Base-by-base conservation (phyloP, 208 protist genomes). In the Zelonia costaricensis region DNA sequence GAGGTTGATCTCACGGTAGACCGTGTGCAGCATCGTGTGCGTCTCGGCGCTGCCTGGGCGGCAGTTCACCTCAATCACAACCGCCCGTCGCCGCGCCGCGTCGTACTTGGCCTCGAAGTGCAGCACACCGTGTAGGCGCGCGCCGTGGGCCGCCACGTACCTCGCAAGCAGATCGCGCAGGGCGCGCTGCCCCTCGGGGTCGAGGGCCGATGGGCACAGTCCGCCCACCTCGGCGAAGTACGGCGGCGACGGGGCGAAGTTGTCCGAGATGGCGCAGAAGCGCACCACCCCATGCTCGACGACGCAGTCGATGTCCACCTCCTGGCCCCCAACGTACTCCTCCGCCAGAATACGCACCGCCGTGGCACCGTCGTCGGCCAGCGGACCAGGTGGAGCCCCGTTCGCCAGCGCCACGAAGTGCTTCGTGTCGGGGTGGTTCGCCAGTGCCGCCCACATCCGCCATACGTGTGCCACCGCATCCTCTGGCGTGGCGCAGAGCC, bases 41-140 rank as follows among this genome's bases (percentile, higher is more conserved):
- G 88, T 94, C 66, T 94, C 88, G 2, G 88, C 88, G 52, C 82
- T 90, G n/a, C 88, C 88, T 12, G 84, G 71, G 5, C 88, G 88
- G 38, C 80, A 87, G 70, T 94, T 94, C 18, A 92, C 88, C 60
- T 94, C 88, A 31, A 94, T 91, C 46, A 94, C 64, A 46, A 76
- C 87, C 13, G 85, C 78, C 16, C 13, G 35, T n/a, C 47, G 36
- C 0, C 74, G 76, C 2, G 35, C 20, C 16, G 52, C 42, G 61
- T 92, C 80, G 67, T 94, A 94, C 72, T 92, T 94, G 16, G 84
- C 84, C 55, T 94, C 88, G 49, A 92, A 90, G 71, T 94, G 88
- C 15, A 94, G 61, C 12, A 92, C 81, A 3, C 85, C 84, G 64
- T 91, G 60, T 15, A 92, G 48, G 6, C 42, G 23, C 13, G 40